Percentiles rank a stretch among this genome's conserved stretches.
Evolutionary conservation across 1,284 basidiomycete species (phyloP).

Genomic region (Leccinum huronense): DNA sequence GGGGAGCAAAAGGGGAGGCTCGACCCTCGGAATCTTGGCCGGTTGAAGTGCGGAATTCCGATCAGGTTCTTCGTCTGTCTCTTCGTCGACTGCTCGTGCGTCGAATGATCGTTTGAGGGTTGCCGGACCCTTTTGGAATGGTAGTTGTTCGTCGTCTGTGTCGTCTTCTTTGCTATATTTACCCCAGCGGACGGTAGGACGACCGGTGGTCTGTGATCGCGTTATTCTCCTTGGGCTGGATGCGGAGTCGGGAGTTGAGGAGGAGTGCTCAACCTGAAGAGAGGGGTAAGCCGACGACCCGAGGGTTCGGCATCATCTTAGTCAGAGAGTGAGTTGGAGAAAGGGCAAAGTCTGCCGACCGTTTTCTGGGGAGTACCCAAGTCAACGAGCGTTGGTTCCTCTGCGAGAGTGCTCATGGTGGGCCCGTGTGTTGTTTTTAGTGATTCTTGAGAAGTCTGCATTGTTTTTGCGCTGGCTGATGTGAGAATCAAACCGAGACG

Average conservation of each 20-base stretch:
- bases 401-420: constrained; percentile 9
- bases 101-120: constrained; percentile 36
- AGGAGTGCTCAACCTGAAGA: constrained; percentile 26
- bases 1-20: constrained; percentile 27
- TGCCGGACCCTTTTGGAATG: constrained; percentile 18
- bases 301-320: constrained; percentile 32
- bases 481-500: constrained; percentile 28
- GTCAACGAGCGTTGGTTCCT: constrained; percentile 34
- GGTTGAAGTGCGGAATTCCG: constrained; percentile 22
- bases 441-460: constrained; percentile 27
- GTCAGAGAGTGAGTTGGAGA: constrained; percentile 34
- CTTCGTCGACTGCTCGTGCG: constrained; percentile 36
- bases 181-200: constrained; percentile 36
- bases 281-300: constrained; percentile 24
- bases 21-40: constrained; percentile 32
- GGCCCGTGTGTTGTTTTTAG: constrained; percentile 23
- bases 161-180: constrained; percentile 36
- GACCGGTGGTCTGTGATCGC: constrained; percentile 36
- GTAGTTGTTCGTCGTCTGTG: constrained; percentile 26
- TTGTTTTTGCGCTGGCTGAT: constrained; percentile 36
- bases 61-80: constrained; percentile 34
- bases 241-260: constrained; percentile 29
- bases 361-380: constrained; percentile 29
- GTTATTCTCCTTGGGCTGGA: constrained; percentile 30
- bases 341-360: constrained; percentile 33